Evolutionary conservation across 345 rosid species (phyloP).

Genomic region (Garcia nutans): DNA sequence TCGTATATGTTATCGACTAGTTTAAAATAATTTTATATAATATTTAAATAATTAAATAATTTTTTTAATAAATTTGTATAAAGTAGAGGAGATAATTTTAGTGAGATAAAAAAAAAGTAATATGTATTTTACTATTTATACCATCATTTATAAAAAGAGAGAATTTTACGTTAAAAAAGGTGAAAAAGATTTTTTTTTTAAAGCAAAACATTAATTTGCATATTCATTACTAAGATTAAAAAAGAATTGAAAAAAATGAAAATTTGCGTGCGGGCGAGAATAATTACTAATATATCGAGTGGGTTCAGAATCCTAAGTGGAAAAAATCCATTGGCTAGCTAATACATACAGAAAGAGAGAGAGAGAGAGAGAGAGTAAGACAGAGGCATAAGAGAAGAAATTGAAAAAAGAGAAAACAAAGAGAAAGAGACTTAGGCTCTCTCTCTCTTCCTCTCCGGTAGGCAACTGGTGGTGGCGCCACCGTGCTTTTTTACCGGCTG

Average conservation of each 20-base stretch:
- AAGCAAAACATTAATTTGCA: too few species aligned
- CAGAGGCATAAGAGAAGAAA: neutral
- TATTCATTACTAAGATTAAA: too few species aligned
- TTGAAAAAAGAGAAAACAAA: neutral
- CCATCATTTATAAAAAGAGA: too few species aligned
- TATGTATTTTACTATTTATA: too few species aligned
- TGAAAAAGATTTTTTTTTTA: too few species aligned
- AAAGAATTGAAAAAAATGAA: constrained; percentile 19
- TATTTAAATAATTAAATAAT: too few species aligned
- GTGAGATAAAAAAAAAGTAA: too few species aligned
- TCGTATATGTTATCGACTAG: too few species aligned
- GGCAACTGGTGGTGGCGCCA: neutral
- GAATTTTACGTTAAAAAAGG: too few species aligned
- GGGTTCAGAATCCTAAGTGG: constrained; percentile 25
- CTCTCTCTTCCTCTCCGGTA: constrained; percentile 8
- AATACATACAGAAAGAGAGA: constrained; percentile 10
- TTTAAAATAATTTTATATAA: too few species aligned
- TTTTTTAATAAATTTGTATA: too few species aligned
- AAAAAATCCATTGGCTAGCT: constrained; percentile 5
- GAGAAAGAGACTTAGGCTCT: neutral
- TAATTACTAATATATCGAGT: constrained; percentile 33
- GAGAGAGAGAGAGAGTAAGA: constrained; percentile 12
- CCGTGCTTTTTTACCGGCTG: neutral
- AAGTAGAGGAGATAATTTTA: too few species aligned
- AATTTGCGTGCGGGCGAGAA: constrained; percentile 56